phyloP scores from a whole-genome alignment of 352 stramenopile species.

The Globisporangium nagaii region DNA sequence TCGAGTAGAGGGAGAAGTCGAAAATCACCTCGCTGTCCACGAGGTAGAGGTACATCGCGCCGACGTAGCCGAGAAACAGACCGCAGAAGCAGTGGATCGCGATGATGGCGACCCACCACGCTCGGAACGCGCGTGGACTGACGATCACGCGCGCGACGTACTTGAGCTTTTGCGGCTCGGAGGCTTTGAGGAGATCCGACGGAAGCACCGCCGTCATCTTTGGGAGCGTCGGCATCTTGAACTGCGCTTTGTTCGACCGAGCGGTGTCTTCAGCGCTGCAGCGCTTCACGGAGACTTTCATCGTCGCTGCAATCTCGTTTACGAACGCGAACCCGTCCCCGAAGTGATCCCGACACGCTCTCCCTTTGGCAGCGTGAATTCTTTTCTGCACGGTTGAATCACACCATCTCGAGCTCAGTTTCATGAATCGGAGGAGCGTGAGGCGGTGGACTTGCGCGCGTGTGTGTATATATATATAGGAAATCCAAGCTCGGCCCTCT shows the following conservation, averaged over 20 bases:
- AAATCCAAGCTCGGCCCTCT: no score
- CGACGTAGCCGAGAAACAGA: neutral
- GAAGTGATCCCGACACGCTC: no score
- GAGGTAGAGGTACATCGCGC: conserved; percentile 4
- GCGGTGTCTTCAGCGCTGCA: neutral
- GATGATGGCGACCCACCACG: conserved; percentile 5
- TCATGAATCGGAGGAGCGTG: no score
- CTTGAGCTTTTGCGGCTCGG: neutral
- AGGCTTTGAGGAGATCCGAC: neutral
- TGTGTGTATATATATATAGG: no score
- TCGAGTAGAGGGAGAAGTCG: conserved; percentile 6
- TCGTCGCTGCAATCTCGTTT: neutral
- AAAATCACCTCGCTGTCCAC: conserved; percentile 1
- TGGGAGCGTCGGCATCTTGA: no score
- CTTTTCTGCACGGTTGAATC: no score
- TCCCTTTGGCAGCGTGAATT: no score
- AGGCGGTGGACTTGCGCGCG: no score
- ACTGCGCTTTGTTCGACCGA: neutral
- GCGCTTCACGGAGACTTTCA: neutral
- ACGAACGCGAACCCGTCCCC: no score
- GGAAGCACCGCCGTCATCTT: neutral
- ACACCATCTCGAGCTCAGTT: no score
- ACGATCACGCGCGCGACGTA: conserved; percentile 1
- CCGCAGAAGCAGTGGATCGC: neutral
- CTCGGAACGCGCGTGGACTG: conserved; percentile 1